These are phyloP conservation scores for Gossypium davidsonii DNA, from an alignment of 441 rosid species.

Conservation along the genomic window DNA sequence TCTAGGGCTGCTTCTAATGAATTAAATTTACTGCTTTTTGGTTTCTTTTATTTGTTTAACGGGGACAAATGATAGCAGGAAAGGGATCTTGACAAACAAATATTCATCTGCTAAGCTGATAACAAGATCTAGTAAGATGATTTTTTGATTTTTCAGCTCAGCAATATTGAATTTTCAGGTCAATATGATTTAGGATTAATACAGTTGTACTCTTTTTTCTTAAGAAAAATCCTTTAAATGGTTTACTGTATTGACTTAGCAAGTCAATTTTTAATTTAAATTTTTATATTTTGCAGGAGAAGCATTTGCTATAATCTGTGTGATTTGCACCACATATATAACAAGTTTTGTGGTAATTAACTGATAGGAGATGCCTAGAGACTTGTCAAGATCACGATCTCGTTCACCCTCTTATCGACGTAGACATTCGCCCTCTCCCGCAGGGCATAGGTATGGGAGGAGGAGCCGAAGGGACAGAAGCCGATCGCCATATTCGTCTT, in stretches of 20 bases:
- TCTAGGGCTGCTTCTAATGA: background rate
- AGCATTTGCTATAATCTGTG: background rate
- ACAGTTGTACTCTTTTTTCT: background rate
- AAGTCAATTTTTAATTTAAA: background rate
- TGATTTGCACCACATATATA: background rate
- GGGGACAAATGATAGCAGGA: background rate
- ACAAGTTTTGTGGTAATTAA: background rate
- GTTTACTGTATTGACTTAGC: background rate
- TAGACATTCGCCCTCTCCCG: constrained; percentile 66
- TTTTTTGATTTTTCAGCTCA: background rate
- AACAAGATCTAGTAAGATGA: background rate
- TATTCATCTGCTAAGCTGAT: background rate
- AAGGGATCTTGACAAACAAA: background rate
- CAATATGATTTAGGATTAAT: background rate
- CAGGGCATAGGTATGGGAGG: constrained; percentile 59
- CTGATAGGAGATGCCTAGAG: constrained; percentile 62
- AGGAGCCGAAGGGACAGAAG: constrained; percentile 78
- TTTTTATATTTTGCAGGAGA: background rate
- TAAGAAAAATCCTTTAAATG: background rate
- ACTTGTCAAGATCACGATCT: constrained; percentile 63
- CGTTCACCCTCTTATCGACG: constrained; percentile 68
- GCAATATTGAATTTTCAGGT: background rate
- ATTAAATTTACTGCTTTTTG: background rate
- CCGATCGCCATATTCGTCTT: constrained; percentile 70
- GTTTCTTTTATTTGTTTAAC: background rate